Evolutionary conservation across 1,284 basidiomycete genomes (phyloP).

Genomic region (Trametes sp.): DNA sequence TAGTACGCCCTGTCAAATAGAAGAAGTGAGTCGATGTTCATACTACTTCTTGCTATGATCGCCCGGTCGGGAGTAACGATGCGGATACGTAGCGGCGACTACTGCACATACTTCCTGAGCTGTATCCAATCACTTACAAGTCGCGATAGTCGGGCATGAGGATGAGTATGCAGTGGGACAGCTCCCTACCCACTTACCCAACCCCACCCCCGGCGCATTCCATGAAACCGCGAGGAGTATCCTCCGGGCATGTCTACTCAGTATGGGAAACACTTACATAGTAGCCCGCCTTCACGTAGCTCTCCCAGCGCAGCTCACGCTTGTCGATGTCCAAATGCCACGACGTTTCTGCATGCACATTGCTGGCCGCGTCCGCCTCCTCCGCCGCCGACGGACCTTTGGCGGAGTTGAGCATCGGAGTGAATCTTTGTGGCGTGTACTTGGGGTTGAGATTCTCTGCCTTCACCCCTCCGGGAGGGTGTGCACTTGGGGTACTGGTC

Average conservation of each 20-base stretch:
- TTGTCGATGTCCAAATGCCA: slow-evolving; percentile 82
- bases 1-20: slow-evolving; percentile 67
- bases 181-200: too few species aligned
- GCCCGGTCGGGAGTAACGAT: too few species aligned
- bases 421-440: slow-evolving; percentile 65
- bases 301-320: slow-evolving; percentile 80
- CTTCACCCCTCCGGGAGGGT: slow-evolving; percentile 50
- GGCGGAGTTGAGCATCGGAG: slow-evolving; percentile 49
- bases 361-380: slow-evolving; percentile 43
- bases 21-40: slow-evolving; percentile 2
- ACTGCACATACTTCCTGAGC: too few species aligned
- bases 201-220: too few species aligned
- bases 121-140: too few species aligned
- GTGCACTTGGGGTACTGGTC: slow-evolving; percentile 22
- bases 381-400: slow-evolving; percentile 35
- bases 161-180: too few species aligned
- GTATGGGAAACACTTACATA: slow-evolving; percentile 61
- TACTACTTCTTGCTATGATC: too few species aligned
- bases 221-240: too few species aligned
- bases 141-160: too few species aligned
- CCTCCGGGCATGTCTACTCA: too few species aligned
- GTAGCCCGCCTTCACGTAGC: slow-evolving; percentile 86
- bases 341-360: slow-evolving; percentile 51
- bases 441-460: slow-evolving; percentile 73
- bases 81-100: too few species aligned